Conservation (phyloP, 148 eudicot genomes). For the Fallopia convolvulus region DNA sequence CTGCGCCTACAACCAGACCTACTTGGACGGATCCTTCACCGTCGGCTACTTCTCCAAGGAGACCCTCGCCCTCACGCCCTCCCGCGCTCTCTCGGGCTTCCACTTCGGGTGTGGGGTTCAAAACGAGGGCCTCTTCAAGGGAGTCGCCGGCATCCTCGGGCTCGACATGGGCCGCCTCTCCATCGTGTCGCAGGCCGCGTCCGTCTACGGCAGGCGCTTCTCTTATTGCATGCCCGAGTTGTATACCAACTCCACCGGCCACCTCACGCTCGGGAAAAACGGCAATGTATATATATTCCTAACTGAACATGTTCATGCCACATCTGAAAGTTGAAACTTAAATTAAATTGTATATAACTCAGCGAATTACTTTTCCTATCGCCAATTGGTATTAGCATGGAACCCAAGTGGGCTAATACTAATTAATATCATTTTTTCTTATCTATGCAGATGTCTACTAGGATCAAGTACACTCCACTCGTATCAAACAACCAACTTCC, state of each 20-base stretch:
- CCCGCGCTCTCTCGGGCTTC: background rate
- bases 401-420: no score
- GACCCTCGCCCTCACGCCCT: background rate
- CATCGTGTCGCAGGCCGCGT: background rate
- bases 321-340: no score
- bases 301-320: no score
- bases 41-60: background rate
- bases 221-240: background rate
- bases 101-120: background rate
- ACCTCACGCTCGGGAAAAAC: background rate
- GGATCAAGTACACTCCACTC: background rate
- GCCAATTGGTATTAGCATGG: no score
- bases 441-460: background rate
- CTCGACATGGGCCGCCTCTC: background rate
- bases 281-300: background rate
- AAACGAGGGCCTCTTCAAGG: background rate
- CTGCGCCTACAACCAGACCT: background rate
- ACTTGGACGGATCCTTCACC: background rate
- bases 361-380: no score
- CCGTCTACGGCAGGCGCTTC: background rate
- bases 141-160: background rate
- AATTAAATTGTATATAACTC: no score
- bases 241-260: background rate
- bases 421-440: no score
- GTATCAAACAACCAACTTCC: background rate